Evolutionary conservation across 306 rosid genomes (phyloP), one percentile per base, ranked within the genome.

Genomic region (Begonia fuchsioides): DNA sequence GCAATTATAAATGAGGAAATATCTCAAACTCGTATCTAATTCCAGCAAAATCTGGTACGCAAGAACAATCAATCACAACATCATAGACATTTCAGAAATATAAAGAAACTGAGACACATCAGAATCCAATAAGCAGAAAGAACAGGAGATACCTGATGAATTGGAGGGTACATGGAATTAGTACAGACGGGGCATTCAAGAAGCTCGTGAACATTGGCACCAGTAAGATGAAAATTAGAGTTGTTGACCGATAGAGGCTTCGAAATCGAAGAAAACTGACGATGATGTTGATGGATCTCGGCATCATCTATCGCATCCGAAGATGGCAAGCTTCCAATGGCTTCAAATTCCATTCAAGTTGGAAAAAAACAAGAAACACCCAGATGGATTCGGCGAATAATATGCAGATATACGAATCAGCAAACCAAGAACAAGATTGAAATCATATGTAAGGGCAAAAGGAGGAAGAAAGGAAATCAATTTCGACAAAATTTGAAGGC

Each of bases 101-200:
- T 0, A 19, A 9, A 13, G 6, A 53, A 6, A 40, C 49, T 8
- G 46, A 55, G 10, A 11, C 0, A 11, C 12, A 43, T 13, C 2
- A 43, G 12, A 62, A 63, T 43, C 67, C 43, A 48, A 46, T 9
- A 6, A 12, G 50, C 14, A 2, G 38, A 52, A 41, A 19, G 52
- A 73, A 70, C 45, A 41, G 66, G 62, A 60, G n/a, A 38, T 14
- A 80, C 90, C 90, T 76, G 90, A 55, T 76, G 84, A 61, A 80
- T 80, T 49, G 90, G 84, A 71, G 90, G 90, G 68, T 76, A 80
- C 84, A 80, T 76, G 12, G 84, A 80, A 67, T 73, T 80, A 44
- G 85, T 74, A 51, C 92, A 81, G 47, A 81, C 85, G 13, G 92
- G 90, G 64, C 90, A 80, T 65, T 80, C 90, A 52, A 80, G 90